These are phyloP conservation scores for Malassezia globosa DNA, from an alignment of 1,284 basidiomycete species.

Conservation along the genomic window DNA sequence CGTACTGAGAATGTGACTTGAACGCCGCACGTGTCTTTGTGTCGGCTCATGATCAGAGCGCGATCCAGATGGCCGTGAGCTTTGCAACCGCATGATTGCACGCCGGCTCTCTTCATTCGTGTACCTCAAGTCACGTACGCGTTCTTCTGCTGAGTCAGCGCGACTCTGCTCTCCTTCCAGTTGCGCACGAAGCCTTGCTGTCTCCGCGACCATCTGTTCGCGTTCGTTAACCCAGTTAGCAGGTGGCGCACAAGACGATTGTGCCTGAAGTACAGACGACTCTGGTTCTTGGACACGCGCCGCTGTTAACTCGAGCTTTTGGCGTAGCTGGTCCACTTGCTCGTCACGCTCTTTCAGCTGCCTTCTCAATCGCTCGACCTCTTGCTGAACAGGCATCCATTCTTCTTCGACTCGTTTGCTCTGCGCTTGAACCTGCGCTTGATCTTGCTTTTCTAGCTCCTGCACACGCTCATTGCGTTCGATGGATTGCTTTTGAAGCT, in stretches of 20 bases:
- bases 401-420: no score
- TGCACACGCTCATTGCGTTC: no score
- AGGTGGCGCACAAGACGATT: conserved; percentile 23
- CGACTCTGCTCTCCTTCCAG: conserved; percentile 21
- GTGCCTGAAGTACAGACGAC: not conserved
- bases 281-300: no score
- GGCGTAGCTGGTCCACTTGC: conserved; percentile 19
- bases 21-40: conserved; percentile 27
- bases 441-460: no score
- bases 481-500: no score
- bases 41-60: conserved; percentile 27
- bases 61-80: conserved; percentile 26
- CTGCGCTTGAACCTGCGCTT: no score
- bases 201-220: conserved; percentile 21
- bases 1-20: conserved; percentile 23
- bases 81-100: conserved; percentile 40
- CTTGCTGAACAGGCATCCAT: not conserved
- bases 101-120: conserved; percentile 36
- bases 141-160: conserved; percentile 30
- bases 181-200: conserved; percentile 18
- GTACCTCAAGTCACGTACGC: conserved; percentile 37
- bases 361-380: not conserved
- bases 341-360: not conserved
- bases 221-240: conserved; percentile 36
- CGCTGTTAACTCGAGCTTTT: conserved; percentile 17